phyloP scores from a whole-genome alignment of 192 early-diverging fungal genomes.

The Umbelopsis ramanniana region DNA sequence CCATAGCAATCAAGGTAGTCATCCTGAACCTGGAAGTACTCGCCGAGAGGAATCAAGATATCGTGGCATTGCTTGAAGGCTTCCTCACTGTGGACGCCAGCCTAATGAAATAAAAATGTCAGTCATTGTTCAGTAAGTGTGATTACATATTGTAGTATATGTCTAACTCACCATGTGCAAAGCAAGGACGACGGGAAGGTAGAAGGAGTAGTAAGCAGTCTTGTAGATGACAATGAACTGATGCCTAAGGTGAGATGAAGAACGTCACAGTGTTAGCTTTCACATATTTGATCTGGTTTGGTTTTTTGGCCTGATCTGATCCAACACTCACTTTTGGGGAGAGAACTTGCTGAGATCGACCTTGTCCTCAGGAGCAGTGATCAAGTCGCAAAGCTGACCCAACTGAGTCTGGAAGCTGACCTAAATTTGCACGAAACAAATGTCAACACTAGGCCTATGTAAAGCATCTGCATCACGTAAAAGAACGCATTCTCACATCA shows the following conservation, averaged over 20 bases:
- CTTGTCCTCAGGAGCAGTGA: constrained; percentile 97
- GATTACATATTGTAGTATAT: no score
- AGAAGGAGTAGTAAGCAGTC: constrained; percentile 99
- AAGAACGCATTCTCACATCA: constrained; percentile 54
- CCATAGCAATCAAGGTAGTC: constrained; percentile 99
- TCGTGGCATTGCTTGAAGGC: constrained; percentile 83
- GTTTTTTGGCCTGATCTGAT: not conserved
- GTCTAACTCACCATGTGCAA: constrained; percentile 74
- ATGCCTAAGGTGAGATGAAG: constrained; percentile 51
- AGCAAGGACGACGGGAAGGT: constrained; percentile 94
- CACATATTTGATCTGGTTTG: not conserved
- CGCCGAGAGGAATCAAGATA: constrained; percentile 92
- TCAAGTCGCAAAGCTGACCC: constrained; percentile 95
- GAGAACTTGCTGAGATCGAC: constrained; percentile 93
- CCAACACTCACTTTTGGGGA: constrained; percentile 74
- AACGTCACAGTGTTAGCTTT: not conserved
- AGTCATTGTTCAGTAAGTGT: not conserved
- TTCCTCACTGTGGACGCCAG: constrained; percentile 76
- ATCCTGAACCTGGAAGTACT: constrained; percentile 99
- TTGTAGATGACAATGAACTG: constrained; percentile 97
- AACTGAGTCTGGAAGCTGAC: constrained; percentile 96
- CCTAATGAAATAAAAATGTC: constrained; percentile 38
- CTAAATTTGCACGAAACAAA: constrained; percentile 22
- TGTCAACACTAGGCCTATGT: not conserved
- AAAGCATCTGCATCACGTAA: no score